These are phyloP conservation scores for Hypoxylon perforatum DNA, from an alignment of 495 filamentous ascomycete species.

Conservation along the genomic window DNA sequence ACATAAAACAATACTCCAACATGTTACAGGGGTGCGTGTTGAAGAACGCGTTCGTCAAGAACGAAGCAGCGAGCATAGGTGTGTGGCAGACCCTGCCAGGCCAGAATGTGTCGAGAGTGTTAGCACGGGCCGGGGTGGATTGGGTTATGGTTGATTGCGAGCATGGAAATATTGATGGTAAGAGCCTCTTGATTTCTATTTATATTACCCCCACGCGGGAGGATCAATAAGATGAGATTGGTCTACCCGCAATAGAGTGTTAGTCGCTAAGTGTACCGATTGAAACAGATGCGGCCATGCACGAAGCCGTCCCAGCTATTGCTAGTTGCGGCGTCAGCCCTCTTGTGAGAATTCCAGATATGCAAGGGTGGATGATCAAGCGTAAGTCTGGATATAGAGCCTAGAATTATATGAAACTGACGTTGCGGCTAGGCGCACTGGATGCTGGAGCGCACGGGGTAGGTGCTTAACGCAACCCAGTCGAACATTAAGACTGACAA, in stretches of 20 bases:
- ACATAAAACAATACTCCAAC: slow-evolving; percentile 39
- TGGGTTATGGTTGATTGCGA: slow-evolving; percentile 83
- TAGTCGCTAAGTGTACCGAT: not conserved
- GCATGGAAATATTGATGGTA: slow-evolving; percentile 83
- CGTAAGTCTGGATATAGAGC: slow-evolving; percentile 58
- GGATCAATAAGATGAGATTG: not conserved
- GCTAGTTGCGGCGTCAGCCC: slow-evolving; percentile 73
- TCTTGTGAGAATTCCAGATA: slow-evolving; percentile 72
- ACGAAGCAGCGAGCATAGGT: slow-evolving; percentile 69
- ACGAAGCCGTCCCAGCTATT: slow-evolving; percentile 81
- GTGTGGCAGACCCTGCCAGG: slow-evolving; percentile 82
- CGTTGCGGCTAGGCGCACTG: slow-evolving; percentile 63
- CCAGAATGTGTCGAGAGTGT: slow-evolving; percentile 71
- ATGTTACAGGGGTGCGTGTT: slow-evolving; percentile 75
- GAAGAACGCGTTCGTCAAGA: slow-evolving; percentile 67
- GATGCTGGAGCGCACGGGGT: slow-evolving; percentile 76
- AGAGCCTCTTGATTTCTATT: slow-evolving; percentile 6
- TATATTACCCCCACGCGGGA: not conserved
- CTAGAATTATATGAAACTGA: slow-evolving; percentile 22
- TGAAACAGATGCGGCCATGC: slow-evolving; percentile 77
- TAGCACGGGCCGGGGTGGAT: slow-evolving; percentile 75
- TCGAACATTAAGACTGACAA: slow-evolving; percentile 26
- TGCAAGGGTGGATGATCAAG: slow-evolving; percentile 77
- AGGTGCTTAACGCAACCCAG: slow-evolving; percentile 23
- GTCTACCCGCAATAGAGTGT: not conserved